Percentiles rank a stretch among this genome's conserved stretches.
Conservation (phyloP, 495 filamentous ascomycete genomes). For the Aspergillus affinis region DNA sequence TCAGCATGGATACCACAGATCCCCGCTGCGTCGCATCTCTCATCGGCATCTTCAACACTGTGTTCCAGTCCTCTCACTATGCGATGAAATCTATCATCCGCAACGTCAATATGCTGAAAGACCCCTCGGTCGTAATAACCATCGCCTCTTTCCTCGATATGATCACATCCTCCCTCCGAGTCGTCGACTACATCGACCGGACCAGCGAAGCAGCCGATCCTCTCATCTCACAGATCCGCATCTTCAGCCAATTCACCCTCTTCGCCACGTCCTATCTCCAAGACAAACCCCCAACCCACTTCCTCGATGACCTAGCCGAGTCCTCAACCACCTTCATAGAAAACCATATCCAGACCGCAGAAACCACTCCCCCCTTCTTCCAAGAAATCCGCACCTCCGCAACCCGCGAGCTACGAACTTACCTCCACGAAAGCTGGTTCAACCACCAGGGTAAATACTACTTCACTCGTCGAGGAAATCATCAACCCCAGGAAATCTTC, state of each 20-base stretch:
- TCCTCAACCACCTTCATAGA: slow-evolving; percentile 4
- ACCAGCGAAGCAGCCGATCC: slow-evolving; percentile 20
- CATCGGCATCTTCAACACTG: slow-evolving; percentile 39
- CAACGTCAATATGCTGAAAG: slow-evolving; percentile 33
- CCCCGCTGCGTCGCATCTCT: slow-evolving; percentile 43
- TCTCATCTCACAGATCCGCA: slow-evolving; percentile 29
- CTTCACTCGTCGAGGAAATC: slow-evolving; percentile 38
- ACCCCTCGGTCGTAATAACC: slow-evolving; percentile 40
- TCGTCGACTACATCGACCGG: slow-evolving; percentile 55
- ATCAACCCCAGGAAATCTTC: slow-evolving; percentile 35
- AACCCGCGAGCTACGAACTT: slow-evolving; percentile 38
- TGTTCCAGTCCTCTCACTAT: slow-evolving; percentile 43
- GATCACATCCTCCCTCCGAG: slow-evolving; percentile 45
- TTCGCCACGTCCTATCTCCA: slow-evolving; percentile 27
- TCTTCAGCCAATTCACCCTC: slow-evolving; percentile 34
- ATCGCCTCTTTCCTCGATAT: slow-evolving; percentile 44
- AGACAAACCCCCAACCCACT: neutral
- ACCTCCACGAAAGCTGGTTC: slow-evolving; percentile 39
- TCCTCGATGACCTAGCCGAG: neutral
- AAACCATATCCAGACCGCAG: neutral
- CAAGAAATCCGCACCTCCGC: slow-evolving; percentile 28
- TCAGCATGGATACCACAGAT: slow-evolving; percentile 49
- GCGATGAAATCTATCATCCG: slow-evolving; percentile 34
- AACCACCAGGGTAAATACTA: slow-evolving; percentile 40
- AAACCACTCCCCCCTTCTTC: slow-evolving; percentile 22